phyloP scores from a whole-genome alignment of 306 rosid genomes.

The Lathyrus oleraceus region DNA sequence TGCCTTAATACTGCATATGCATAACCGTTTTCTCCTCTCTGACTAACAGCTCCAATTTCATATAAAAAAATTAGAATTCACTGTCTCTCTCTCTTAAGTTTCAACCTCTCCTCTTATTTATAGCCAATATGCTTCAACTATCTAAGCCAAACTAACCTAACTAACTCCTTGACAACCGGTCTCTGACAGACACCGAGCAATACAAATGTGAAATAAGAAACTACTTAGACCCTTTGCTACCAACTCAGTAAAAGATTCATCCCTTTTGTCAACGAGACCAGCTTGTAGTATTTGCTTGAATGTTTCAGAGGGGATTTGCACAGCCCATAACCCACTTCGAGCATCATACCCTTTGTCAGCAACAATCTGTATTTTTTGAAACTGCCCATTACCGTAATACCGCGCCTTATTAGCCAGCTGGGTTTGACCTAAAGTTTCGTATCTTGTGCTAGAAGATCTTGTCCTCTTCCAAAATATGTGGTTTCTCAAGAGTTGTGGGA shows the following conservation, averaged over 20 bases:
- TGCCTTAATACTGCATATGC: not conserved
- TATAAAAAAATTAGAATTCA: not conserved
- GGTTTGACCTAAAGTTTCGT: not conserved
- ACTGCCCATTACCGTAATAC: not conserved
- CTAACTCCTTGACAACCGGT: not conserved
- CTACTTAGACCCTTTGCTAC: not conserved
- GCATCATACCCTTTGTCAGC: too few species aligned
- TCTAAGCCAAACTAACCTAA: not conserved
- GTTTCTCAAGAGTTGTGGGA: too few species aligned
- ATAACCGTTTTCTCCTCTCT: not conserved
- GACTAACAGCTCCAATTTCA: not conserved
- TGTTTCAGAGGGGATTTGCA: not conserved
- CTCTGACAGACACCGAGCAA: not conserved
- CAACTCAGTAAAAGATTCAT: not conserved
- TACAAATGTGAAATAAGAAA: not conserved
- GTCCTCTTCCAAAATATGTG: too few species aligned
- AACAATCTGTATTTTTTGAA: too few species aligned
- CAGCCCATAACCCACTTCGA: not conserved
- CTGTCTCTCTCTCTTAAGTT: not conserved
- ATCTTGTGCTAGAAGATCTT: too few species aligned
- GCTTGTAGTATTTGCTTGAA: slow-evolving; percentile 2
- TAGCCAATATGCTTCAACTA: not conserved
- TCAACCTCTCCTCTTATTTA: not conserved
- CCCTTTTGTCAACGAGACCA: not conserved
- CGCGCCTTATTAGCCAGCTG: not conserved